A percentile compares a stretch with the other conserved stretches of the same genome.
These are phyloP conservation scores for Pleurotus citrinopileatus DNA, from an alignment of 768 basidiomycete genomes.

Conservation along the genomic window DNA sequence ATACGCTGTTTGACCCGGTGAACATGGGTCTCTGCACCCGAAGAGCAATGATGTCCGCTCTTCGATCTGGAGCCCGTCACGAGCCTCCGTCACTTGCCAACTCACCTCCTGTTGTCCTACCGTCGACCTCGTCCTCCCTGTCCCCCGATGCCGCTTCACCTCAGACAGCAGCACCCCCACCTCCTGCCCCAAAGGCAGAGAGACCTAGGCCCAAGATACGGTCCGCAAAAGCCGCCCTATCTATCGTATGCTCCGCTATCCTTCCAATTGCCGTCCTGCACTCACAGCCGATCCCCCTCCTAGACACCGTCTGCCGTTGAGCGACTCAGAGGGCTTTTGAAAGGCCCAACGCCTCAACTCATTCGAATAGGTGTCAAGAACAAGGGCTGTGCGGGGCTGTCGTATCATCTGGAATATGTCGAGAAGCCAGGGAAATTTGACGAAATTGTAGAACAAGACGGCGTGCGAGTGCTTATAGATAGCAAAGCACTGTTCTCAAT, in stretches of 20 bases:
- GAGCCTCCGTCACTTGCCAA: constrained; percentile 32
- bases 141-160: constrained; percentile 64
- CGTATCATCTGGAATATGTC: constrained; percentile 94
- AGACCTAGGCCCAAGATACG: constrained; percentile 64
- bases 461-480: constrained; percentile 91
- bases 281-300: constrained; percentile 2
- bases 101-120: constrained; percentile 51
- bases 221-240: constrained; percentile 73
- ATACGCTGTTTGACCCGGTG: constrained; percentile 30
- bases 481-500: constrained; percentile 96
- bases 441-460: constrained; percentile 95
- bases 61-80: constrained; percentile 34
- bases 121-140: constrained; percentile 40
- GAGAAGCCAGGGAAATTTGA: constrained; percentile 89
- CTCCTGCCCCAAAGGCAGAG: constrained; percentile 61
- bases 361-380: constrained; percentile 95
- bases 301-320: constrained; percentile 80
- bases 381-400: constrained; percentile 90
- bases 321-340: constrained; percentile 69
- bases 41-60: constrained; percentile 68
- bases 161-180: constrained; percentile 70
- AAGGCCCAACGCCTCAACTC: constrained; percentile 84
- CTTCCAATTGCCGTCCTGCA: not conserved
- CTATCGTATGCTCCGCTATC: constrained; percentile 50
- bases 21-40: constrained; percentile 34